phyloP scores from a whole-genome alignment of 768 basidiomycete species.

The Mrakia gelida region DNA sequence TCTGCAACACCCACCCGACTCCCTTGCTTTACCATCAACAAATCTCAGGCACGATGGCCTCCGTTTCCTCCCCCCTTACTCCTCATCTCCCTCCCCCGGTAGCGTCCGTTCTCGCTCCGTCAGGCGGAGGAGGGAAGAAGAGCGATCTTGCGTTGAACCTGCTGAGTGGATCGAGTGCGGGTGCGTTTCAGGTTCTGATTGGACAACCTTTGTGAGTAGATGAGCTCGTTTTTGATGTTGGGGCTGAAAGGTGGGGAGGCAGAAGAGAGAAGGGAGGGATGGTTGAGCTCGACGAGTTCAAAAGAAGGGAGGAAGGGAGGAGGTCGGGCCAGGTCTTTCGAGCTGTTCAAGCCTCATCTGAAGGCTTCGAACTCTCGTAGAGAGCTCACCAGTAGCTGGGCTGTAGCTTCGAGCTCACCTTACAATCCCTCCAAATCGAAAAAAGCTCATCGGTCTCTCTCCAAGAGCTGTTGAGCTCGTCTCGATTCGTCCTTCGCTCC shows the following conservation, averaged over 20 bases:
- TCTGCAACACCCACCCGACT: neutral
- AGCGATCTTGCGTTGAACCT: constrained; percentile 27
- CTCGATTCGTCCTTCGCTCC: neutral
- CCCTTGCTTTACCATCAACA: neutral
- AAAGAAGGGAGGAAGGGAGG: neutral
- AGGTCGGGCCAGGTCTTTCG: neutral
- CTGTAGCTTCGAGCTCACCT: no score
- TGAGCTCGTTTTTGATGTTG: neutral
- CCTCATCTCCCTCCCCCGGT: neutral
- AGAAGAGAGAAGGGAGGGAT: neutral
- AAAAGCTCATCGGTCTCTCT: no score
- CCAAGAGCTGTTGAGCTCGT: neutral
- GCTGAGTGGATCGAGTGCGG: constrained; percentile 21
- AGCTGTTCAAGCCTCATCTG: neutral
- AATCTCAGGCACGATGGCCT: neutral
- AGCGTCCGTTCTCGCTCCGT: no score
- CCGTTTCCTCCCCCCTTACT: constrained; percentile 1
- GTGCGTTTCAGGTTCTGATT: constrained; percentile 30
- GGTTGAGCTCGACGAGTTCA: neutral
- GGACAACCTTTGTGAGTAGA: constrained; percentile 27
- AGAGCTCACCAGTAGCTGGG: no score
- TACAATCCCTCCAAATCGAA: no score
- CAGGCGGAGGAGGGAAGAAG: neutral
- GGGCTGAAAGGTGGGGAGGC: neutral
- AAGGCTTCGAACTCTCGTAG: no score